A percentile compares a stretch with the other conserved stretches of the same genome.
phyloP scores from a whole-genome alignment of 441 rosid genomes.

The Pelargonium fulgidum region DNA sequence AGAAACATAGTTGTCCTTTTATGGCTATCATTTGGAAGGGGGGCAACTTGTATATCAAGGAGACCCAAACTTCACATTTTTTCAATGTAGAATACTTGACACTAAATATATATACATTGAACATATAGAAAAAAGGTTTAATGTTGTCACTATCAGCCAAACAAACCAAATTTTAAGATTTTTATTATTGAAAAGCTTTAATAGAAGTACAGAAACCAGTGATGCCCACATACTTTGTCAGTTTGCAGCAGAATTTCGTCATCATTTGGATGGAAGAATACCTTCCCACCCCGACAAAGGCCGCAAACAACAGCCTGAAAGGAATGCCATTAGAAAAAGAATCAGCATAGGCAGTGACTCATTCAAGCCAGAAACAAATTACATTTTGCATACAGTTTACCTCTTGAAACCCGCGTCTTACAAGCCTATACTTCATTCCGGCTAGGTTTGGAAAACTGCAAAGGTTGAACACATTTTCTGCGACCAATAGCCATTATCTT shows the following conservation, averaged over 20 bases:
- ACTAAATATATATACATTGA: too few species aligned
- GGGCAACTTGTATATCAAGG: too few species aligned
- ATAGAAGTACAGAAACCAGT: constrained; percentile 20
- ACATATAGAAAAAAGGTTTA: not conserved
- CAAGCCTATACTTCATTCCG: constrained; percentile 57
- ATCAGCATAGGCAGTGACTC: constrained; percentile 16
- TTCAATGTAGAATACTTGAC: too few species aligned
- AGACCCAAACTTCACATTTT: too few species aligned
- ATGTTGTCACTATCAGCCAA: constrained; percentile 5
- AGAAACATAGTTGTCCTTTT: constrained; percentile 9
- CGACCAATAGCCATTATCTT: constrained; percentile 33
- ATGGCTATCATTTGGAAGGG: too few species aligned
- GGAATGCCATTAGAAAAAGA: constrained; percentile 19
- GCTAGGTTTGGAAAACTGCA: constrained; percentile 59
- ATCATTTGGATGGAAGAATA: constrained; percentile 80
- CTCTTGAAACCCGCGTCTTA: constrained; percentile 74
- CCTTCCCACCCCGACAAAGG: constrained; percentile 60
- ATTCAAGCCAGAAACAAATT: constrained; percentile 12
- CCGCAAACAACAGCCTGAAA: constrained; percentile 93
- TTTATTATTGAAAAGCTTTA: not conserved
- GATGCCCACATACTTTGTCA: constrained; percentile 54
- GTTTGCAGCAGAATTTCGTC: constrained; percentile 61
- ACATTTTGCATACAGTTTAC: constrained; percentile 28
- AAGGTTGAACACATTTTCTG: constrained; percentile 92
- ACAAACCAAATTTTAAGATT: not conserved